Percentiles rank a stretch among this genome's conserved stretches.
Conservation (phyloP, 2,329 filamentous ascomycete species). For the Pestalotiopsis sp. region DNA sequence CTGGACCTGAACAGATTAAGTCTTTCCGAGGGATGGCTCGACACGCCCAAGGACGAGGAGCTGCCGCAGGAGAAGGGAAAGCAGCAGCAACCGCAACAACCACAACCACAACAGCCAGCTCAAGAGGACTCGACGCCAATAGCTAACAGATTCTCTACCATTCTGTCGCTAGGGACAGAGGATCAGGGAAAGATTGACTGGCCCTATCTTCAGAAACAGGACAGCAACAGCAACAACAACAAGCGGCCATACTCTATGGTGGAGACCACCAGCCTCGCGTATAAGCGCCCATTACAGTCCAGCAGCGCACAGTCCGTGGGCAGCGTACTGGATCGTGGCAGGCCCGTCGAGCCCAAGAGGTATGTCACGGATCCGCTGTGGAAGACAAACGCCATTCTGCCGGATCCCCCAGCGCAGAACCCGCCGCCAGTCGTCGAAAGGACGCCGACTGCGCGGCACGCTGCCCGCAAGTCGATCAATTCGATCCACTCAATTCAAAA, state of each 20-base stretch:
- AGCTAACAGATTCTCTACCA: conserved; percentile 15
- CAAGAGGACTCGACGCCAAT: conserved; percentile 13
- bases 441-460: background rate
- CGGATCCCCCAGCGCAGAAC: background rate
- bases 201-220: conserved; percentile 3
- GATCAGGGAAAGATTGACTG: background rate
- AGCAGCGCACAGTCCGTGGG: background rate
- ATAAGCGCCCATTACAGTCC: conserved; percentile 6
- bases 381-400: conserved; percentile 3
- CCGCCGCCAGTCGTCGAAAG: background rate
- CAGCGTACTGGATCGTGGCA: conserved; percentile 19
- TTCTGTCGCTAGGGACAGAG: background rate
- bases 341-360: conserved; percentile 16
- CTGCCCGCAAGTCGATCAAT: background rate
- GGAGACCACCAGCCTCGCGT: conserved; percentile 2
- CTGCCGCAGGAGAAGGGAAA: conserved; percentile 1
- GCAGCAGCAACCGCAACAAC: background rate
- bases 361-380: conserved; percentile 11
- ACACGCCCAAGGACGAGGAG: conserved; percentile 5
- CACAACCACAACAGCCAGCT: background rate
- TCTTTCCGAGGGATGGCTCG: conserved; percentile 18
- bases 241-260: conserved; percentile 16
- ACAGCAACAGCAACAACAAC: background rate
- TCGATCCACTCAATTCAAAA: background rate
- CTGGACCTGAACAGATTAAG: conserved; percentile 17